phyloP scores from a whole-genome alignment of 2,329 filamentous ascomycete genomes.

The Colletotrichum sp. region DNA sequence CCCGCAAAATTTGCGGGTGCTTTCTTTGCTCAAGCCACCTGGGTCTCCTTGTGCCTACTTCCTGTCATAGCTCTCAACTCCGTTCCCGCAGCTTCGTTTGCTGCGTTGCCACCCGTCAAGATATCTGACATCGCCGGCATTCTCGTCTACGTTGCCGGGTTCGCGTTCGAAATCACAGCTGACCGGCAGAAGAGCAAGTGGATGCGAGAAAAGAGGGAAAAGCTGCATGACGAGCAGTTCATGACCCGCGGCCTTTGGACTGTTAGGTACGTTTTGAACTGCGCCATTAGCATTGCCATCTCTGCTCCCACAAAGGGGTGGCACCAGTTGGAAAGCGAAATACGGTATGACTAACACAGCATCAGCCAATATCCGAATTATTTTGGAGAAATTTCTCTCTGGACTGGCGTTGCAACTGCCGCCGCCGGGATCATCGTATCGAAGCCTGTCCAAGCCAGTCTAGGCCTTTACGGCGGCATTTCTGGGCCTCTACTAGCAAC shows the following conservation, averaged over 20 bases:
- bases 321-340: neutral
- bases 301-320: neutral
- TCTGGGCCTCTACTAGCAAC: constrained; percentile 32
- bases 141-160: constrained; percentile 61
- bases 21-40: constrained; percentile 64
- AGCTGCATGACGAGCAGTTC: constrained; percentile 72
- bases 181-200: constrained; percentile 69
- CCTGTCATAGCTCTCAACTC: constrained; percentile 70
- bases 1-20: constrained; percentile 39
- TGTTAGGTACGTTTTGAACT: constrained; percentile 43
- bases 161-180: constrained; percentile 65
- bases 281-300: neutral
- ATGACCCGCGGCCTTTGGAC: constrained; percentile 67
- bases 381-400: constrained; percentile 73
- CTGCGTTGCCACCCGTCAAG: constrained; percentile 50
- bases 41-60: constrained; percentile 71
- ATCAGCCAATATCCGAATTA: constrained; percentile 68
- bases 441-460: constrained; percentile 58
- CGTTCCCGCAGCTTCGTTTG: constrained; percentile 58
- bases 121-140: constrained; percentile 63
- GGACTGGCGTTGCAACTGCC: constrained; percentile 68
- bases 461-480: constrained; percentile 57
- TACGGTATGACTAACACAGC: neutral
- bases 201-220: constrained; percentile 64
- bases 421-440: constrained; percentile 61